phyloP scores from a whole-genome alignment of 75 land plant species.

The Ceratopteris richardii region DNA sequence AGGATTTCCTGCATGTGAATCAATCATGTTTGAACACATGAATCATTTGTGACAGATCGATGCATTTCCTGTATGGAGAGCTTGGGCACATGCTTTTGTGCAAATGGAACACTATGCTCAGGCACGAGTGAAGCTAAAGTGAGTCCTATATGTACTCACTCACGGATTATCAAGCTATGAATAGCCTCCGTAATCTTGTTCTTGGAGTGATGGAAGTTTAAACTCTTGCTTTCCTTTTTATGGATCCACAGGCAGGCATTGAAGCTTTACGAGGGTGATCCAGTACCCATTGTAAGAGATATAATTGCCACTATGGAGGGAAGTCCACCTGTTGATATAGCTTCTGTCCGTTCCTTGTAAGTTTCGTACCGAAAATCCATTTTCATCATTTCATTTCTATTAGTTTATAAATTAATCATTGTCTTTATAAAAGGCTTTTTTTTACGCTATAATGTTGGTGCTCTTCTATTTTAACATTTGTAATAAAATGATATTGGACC shows the following conservation, averaged over 20 bases:
- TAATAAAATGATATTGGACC: no score
- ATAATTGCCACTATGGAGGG: slow-evolving; percentile 79
- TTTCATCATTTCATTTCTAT: not conserved
- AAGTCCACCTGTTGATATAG: slow-evolving; percentile 89
- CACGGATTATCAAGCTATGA: no score
- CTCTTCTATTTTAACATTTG: no score
- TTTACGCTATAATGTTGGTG: no score
- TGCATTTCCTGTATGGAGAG: slow-evolving; percentile 97
- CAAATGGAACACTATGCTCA: slow-evolving; percentile 95
- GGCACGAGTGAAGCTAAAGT: slow-evolving; percentile 94
- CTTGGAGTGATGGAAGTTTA: not conserved
- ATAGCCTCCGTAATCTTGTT: no score
- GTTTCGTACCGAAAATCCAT: slow-evolving; percentile 9
- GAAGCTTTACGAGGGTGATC: slow-evolving; percentile 68
- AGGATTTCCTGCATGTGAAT: no score
- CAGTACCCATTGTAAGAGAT: slow-evolving; percentile 54
- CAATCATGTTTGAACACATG: no score
- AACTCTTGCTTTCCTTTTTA: not conserved
- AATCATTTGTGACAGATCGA: slow-evolving; percentile 51
- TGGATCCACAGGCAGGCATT: slow-evolving; percentile 71
- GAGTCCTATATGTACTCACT: no score
- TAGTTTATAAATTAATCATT: not conserved
- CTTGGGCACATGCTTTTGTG: slow-evolving; percentile 97
- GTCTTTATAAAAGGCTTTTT: not conserved
- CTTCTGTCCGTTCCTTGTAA: slow-evolving; percentile 83